These are phyloP conservation scores for Physcomitrium patens DNA, from an alignment of 225 moss, liverwort and hornwort species.

Conservation along the genomic window DNA sequence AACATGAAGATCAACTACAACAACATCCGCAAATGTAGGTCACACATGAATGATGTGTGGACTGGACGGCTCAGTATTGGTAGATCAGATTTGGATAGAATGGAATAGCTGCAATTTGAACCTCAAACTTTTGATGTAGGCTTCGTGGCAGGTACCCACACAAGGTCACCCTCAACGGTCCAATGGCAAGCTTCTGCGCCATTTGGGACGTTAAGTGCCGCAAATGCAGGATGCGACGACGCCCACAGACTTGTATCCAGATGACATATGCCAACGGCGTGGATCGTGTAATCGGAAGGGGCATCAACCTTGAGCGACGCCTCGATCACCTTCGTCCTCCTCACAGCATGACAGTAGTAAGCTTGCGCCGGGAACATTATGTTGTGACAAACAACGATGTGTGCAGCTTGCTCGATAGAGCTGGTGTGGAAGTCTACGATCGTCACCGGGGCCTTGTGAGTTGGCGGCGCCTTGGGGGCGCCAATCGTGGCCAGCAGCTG, in stretches of 20 bases:
- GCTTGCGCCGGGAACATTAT: constrained; percentile 19
- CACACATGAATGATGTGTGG: too few species aligned
- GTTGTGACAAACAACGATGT: constrained; percentile 13
- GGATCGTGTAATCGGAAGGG: not conserved
- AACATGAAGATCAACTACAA: too few species aligned
- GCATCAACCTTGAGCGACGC: not conserved
- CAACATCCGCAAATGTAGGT: too few species aligned
- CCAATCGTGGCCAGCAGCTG: constrained; percentile 13
- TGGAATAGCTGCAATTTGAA: too few species aligned
- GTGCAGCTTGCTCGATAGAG: not conserved
- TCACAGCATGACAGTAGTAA: not conserved
- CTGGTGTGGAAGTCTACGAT: not conserved
- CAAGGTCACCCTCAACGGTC: not conserved
- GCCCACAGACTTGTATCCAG: constrained; percentile 22
- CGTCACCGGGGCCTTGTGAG: constrained; percentile 3
- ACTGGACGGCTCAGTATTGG: too few species aligned
- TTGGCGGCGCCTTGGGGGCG: not conserved
- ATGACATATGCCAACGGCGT: constrained; percentile 16
- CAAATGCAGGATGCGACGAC: not conserved
- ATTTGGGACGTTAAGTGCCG: not conserved
- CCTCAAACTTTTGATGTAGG: too few species aligned
- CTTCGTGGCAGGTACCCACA: not conserved
- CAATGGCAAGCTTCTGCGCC: constrained; percentile 6
- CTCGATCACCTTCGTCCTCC: not conserved
- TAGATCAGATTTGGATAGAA: too few species aligned